Conservation (phyloP, 2,329 filamentous ascomycete species). For the Westerdykella sp. region DNA sequence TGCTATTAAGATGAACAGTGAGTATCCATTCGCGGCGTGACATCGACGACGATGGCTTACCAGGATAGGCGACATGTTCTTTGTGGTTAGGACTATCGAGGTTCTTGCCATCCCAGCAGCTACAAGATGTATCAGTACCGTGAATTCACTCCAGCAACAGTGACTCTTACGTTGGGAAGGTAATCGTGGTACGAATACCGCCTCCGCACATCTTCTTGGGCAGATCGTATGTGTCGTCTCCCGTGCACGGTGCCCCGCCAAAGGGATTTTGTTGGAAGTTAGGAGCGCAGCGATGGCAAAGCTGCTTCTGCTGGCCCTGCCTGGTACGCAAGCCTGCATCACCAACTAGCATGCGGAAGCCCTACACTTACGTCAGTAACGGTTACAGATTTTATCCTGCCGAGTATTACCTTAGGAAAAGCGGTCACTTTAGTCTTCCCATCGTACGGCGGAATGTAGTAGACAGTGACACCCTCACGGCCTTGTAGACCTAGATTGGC, state of each 20-base stretch:
- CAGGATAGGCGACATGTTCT: slow-evolving; percentile 41
- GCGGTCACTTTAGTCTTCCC: slow-evolving; percentile 32
- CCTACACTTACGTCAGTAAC: slow-evolving; percentile 4
- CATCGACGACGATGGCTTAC: slow-evolving; percentile 12
- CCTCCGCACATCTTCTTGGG: slow-evolving; percentile 28
- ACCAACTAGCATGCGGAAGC: slow-evolving; percentile 25
- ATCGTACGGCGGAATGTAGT: slow-evolving; percentile 28
- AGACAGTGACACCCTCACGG: slow-evolving; percentile 23
- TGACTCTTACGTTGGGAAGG: slow-evolving; percentile 39
- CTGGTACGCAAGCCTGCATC: slow-evolving; percentile 15
- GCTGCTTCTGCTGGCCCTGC: slow-evolving; percentile 24
- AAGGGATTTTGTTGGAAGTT: slow-evolving; percentile 39
- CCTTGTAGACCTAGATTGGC: slow-evolving; percentile 20
- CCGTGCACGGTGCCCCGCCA: slow-evolving; percentile 36
- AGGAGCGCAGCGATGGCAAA: slow-evolving; percentile 42
- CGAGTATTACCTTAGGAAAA: slow-evolving; percentile 12
- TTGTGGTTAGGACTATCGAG: slow-evolving; percentile 50
- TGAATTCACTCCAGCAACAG: neutral
- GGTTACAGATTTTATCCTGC: neutral
- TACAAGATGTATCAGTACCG: neutral
- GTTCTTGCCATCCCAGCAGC: slow-evolving; percentile 46
- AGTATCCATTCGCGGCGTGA: slow-evolving; percentile 13
- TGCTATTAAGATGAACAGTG: neutral
- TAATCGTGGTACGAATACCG: slow-evolving; percentile 44
- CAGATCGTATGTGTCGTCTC: slow-evolving; percentile 20